phyloP scores from a whole-genome alignment of 306 rosid genomes.

The Dalbergia cochinchinensis region DNA sequence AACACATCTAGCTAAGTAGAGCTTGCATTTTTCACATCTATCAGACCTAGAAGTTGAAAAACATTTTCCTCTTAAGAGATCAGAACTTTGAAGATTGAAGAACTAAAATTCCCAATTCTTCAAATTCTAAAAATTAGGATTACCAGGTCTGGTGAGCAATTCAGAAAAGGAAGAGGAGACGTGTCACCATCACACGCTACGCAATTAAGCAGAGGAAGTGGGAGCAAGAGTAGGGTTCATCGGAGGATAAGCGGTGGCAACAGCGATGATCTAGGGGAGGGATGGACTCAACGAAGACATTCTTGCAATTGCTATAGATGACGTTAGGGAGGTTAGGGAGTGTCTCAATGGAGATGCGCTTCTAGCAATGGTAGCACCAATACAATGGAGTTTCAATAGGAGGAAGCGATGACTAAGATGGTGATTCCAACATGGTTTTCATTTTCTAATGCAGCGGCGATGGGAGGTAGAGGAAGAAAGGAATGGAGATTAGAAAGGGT shows the following conservation, averaged over 20 bases:
- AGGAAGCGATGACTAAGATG: slow-evolving; percentile 48
- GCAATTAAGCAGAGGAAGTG: slow-evolving; percentile 74
- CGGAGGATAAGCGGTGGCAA: slow-evolving; percentile 52
- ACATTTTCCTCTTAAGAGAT: no score
- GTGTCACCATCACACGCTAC: slow-evolving; percentile 75
- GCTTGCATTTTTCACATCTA: no score
- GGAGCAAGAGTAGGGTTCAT: slow-evolving; percentile 63
- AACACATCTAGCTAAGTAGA: no score
- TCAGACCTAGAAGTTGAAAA: no score
- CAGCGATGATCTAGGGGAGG: slow-evolving; percentile 28
- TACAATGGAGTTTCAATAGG: slow-evolving; percentile 50
- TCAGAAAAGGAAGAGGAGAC: slow-evolving; percentile 58
- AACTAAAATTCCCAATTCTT: no score
- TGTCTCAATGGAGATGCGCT: slow-evolving; percentile 76
- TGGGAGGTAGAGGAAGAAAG: background rate
- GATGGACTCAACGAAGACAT: slow-evolving; percentile 80
- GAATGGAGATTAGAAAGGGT: background rate
- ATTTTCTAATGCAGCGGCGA: slow-evolving; percentile 38
- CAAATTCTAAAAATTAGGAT: no score
- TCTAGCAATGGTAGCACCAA: slow-evolving; percentile 89
- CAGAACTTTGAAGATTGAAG: no score
- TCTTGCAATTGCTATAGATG: slow-evolving; percentile 80
- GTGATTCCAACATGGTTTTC: slow-evolving; percentile 68
- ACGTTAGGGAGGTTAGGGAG: slow-evolving; percentile 65
- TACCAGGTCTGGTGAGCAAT: no score